These are phyloP conservation scores for Pisolithus thermaeus DNA, from an alignment of 1,284 basidiomycete genomes.

Conservation along the genomic window DNA sequence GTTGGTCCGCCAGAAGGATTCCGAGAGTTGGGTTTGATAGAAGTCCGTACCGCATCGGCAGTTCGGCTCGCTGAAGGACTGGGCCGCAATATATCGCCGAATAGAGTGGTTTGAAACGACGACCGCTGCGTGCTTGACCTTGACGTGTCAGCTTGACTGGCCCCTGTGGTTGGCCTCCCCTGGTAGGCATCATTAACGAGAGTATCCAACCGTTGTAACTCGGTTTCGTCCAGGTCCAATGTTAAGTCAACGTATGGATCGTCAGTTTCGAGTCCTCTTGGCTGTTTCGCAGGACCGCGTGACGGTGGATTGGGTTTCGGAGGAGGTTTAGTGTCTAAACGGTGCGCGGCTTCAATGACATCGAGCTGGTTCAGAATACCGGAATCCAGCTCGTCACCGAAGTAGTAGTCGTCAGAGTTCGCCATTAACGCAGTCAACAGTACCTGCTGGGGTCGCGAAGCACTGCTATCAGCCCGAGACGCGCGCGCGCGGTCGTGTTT, in stretches of 20 bases:
- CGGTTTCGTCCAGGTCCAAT: conserved; percentile 50
- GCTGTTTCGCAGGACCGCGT: conserved; percentile 10
- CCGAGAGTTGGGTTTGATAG: conserved; percentile 39
- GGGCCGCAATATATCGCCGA: conserved; percentile 46
- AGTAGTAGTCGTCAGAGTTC: conserved; percentile 61
- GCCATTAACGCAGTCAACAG: conserved; percentile 39
- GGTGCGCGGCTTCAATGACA: conserved; percentile 60
- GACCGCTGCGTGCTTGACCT: conserved; percentile 31
- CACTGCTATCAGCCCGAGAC: neutral
- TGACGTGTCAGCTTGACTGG: conserved; percentile 37
- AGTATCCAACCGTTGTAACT: conserved; percentile 47
- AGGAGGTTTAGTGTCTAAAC: conserved; percentile 20
- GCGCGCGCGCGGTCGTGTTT: neutral
- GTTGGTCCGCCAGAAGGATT: conserved; percentile 49
- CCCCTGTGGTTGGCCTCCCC: conserved; percentile 26
- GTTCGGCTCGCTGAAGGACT: conserved; percentile 29
- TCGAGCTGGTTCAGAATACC: conserved; percentile 51
- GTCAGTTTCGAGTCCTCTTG: conserved; percentile 24
- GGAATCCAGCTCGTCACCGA: conserved; percentile 44
- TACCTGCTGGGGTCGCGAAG: too few species aligned
- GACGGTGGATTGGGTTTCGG: neutral
- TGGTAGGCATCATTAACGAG: conserved; percentile 43
- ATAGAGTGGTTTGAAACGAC: conserved; percentile 59
- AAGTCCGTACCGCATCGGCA: conserved; percentile 19
- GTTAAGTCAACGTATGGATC: conserved; percentile 52